Evolutionary conservation across 257 asterid species (phyloP).

Genomic region (Capsicum pubescens): DNA sequence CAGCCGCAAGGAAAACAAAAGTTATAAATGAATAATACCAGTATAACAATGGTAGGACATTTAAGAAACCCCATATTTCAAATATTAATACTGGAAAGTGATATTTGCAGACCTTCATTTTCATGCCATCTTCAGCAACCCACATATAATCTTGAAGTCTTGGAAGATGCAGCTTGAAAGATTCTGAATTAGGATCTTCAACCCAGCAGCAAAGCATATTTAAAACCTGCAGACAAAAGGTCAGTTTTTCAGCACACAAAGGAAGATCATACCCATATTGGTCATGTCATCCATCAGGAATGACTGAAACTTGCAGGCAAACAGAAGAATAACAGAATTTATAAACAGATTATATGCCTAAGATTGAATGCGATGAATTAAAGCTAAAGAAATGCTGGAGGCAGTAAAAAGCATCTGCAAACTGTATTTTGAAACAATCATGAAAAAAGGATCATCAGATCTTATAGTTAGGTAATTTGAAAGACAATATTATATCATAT

Average conservation of each 20-base stretch:
- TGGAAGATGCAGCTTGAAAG: slow-evolving; percentile 96
- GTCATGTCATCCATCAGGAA: slow-evolving; percentile 23
- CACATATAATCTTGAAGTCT: slow-evolving; percentile 84
- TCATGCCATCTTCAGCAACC: slow-evolving; percentile 99
- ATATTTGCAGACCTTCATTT: slow-evolving; percentile 76
- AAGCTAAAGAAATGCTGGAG: neutral
- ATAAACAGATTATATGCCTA: slow-evolving; percentile 2
- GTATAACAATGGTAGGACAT: neutral
- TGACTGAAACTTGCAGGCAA: slow-evolving; percentile 4
- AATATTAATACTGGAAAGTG: neutral
- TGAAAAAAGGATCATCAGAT: slow-evolving; percentile 19
- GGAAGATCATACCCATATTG: neutral
- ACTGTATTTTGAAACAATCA: slow-evolving; percentile 2
- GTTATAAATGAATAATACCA: neutral
- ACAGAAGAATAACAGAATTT: slow-evolving; percentile 18
- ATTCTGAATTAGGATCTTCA: slow-evolving; percentile 94
- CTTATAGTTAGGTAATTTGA: slow-evolving; percentile 23
- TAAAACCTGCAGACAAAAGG: slow-evolving; percentile 58
- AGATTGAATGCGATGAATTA: neutral
- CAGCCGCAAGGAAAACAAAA: slow-evolving; percentile 11
- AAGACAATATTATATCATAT: neutral
- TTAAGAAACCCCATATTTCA: neutral
- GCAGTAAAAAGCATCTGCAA: neutral
- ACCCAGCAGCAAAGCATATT: slow-evolving; percentile 99
- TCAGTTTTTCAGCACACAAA: slow-evolving; percentile 6